Conservation (phyloP, 306 rosid genomes). For the Casuarina equisetifolia region DNA sequence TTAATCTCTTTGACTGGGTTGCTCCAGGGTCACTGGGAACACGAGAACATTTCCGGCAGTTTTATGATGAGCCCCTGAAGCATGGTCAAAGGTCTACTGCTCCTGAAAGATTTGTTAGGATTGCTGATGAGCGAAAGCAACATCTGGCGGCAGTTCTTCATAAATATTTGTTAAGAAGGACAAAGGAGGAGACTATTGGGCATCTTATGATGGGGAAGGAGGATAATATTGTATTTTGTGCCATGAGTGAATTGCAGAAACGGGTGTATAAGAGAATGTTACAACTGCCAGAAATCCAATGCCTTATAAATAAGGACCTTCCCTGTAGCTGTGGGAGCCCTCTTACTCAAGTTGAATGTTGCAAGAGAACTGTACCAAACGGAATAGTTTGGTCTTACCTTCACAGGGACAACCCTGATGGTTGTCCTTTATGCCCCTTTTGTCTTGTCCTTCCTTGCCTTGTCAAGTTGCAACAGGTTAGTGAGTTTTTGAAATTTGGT, state of each 20-base stretch:
- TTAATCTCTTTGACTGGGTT: constrained; percentile 90
- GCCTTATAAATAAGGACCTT: constrained; percentile 81
- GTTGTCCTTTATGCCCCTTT: constrained; percentile 95
- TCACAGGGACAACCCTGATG: constrained; percentile 80
- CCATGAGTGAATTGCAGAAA: constrained; percentile 91
- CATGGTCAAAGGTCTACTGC: constrained; percentile 97
- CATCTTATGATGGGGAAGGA: constrained; percentile 99
- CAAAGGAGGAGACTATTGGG: constrained; percentile 96
- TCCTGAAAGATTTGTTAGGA: constrained; percentile 71
- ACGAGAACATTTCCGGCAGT: constrained; percentile 87
- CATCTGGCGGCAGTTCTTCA: constrained; percentile 67
- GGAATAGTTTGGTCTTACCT: constrained; percentile 89
- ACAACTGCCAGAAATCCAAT: constrained; percentile 85
- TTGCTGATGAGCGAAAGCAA: constrained; percentile 80
- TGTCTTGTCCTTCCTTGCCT: constrained; percentile 97
- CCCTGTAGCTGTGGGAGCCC: constrained; percentile 95
- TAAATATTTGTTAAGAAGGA: constrained; percentile 86
- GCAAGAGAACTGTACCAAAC: constrained; percentile 79
- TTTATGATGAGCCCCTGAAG: constrained; percentile 88
- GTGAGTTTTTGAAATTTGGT: constrained; percentile 25
- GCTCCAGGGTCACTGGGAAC: constrained; percentile 95
- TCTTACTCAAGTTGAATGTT: constrained; percentile 85
- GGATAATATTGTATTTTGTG: constrained; percentile 84
- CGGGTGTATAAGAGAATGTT: constrained; percentile 83
- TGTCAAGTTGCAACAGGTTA: constrained; percentile 94